A percentile compares a stretch with the other conserved stretches of the same genome.
phyloP scores from a whole-genome alignment of 2,329 filamentous ascomycete genomes.

The Ceratocystis papillata region DNA sequence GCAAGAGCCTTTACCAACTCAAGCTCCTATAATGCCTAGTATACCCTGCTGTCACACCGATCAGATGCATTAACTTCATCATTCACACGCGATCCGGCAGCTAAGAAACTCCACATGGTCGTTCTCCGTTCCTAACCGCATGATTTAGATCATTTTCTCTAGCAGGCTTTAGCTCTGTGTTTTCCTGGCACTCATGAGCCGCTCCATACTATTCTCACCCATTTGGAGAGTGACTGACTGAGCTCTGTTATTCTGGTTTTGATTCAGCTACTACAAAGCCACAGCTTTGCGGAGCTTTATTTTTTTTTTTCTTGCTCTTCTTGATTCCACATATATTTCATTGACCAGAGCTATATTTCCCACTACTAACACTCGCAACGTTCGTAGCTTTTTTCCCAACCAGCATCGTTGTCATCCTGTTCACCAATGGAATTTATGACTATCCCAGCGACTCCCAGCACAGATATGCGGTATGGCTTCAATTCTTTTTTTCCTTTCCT shows the following conservation, averaged over 20 bases:
- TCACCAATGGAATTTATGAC: constrained; percentile 45
- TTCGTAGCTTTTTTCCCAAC: neutral
- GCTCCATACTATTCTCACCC: neutral
- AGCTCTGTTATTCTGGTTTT: neutral
- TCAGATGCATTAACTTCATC: constrained; percentile 7
- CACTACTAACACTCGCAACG: neutral
- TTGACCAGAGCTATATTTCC: neutral
- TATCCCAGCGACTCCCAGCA: constrained; percentile 36
- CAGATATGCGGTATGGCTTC: constrained; percentile 46
- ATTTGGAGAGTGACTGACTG: neutral
- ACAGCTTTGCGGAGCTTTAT: neutral
- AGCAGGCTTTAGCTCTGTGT: neutral
- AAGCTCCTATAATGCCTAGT: neutral
- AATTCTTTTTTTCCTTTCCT: constrained; percentile 3
- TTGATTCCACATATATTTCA: neutral
- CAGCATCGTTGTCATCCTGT: constrained; percentile 14
- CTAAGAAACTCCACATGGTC: neutral
- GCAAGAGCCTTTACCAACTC: neutral
- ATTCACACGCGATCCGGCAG: neutral
- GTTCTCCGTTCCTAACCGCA: neutral
- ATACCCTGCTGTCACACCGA: constrained; percentile 12
- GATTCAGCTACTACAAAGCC: neutral
- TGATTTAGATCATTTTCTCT: neutral
- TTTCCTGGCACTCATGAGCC: neutral
- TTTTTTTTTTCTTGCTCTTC: neutral